Percentiles rank a stretch among this genome's conserved stretches.
phyloP scores from a whole-genome alignment of 305 asterid species.

The Caryopteris hybrid region DNA sequence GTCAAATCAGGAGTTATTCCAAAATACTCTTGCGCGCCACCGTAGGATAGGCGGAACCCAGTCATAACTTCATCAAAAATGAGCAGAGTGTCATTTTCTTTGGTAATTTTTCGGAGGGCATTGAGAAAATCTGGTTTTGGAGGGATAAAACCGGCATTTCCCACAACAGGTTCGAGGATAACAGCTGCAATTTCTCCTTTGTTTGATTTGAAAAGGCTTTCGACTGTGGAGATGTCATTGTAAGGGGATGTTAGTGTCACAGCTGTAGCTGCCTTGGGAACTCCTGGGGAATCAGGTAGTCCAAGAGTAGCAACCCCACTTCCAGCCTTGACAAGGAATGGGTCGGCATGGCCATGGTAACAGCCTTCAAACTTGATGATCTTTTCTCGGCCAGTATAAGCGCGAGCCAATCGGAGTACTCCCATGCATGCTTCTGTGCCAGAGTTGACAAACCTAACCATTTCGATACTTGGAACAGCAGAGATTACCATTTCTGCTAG shows the following conservation, averaged over 20 bases:
- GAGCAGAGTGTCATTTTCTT: conserved; percentile 66
- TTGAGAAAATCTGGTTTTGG: conserved; percentile 74
- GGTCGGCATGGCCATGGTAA: conserved; percentile 98
- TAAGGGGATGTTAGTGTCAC: conserved; percentile 80
- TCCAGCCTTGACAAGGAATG: conserved; percentile 97
- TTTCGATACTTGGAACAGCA: conserved; percentile 94
- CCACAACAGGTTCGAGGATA: conserved; percentile 91
- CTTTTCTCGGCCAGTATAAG: conserved; percentile 78
- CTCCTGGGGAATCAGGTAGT: conserved; percentile 98
- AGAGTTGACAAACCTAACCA: conserved; percentile 98
- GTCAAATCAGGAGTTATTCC: conserved; percentile 94
- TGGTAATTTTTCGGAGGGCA: conserved; percentile 52
- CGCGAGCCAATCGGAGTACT: conserved; percentile 88
- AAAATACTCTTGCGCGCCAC: conserved; percentile 97
- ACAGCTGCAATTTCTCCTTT: conserved; percentile 80
- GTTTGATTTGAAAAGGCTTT: conserved; percentile 61
- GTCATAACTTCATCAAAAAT: conserved; percentile 98
- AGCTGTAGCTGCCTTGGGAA: conserved; percentile 72
- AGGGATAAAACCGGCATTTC: conserved; percentile 83
- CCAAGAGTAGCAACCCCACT: conserved; percentile 98
- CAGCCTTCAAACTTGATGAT: conserved; percentile 95
- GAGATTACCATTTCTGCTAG: conserved; percentile 93
- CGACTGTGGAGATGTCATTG: conserved; percentile 60
- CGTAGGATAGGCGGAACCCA: conserved; percentile 82
- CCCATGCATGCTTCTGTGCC: conserved; percentile 99